Base-by-base conservation (phyloP, 768 basidiomycete species). In the Austroboletus festivus region DNA sequence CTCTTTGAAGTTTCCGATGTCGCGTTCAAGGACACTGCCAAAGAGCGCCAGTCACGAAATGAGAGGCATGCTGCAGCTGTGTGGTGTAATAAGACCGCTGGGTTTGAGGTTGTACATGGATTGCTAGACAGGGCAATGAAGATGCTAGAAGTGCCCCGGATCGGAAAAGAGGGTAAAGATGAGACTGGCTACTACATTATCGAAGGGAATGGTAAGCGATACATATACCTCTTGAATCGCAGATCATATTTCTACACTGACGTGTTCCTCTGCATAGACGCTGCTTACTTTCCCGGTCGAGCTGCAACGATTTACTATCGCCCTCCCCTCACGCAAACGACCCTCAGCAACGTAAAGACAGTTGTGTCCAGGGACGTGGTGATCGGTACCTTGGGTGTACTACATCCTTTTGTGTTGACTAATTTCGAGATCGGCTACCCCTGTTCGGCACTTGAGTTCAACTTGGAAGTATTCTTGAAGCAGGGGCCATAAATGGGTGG, bases 41-140 rank as follows among this genome's bases (percentile, higher is more conserved):
- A 80, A 52, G 93, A 96, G 68, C 80, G 89, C 37, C 87, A 93
- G 67, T 81, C 92, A 45, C 79, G 88, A 49, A 99, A 99, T 66
- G 83, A 87, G 42, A 76, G 93, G 51, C 85, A 90, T 49, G 86
- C 93, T 1, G 93, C 84, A 0, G 95, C 89, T 0, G 80, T 98
- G 34, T 97, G 91, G 87, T 95, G 93, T 70, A 95, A 95, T 69
- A 91, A 91, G 72, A 90, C 86, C 13, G 96, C 94, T 31, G 94
- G 94, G 4, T 99, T 99, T 63, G 94, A 99, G 73, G 80, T 95
- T 52, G 85, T 94, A 11, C 96, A 98, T 66, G 96, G 96, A 28
- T 73, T 98, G 70, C 71, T 99, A 55, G 93, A 98, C 70, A 78
- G 94, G 42, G 80, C 90, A 31, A 98, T 99, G 96, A 88, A 85